phyloP scores from a whole-genome alignment of 495 filamentous ascomycete species.

The Parachaetomium inaequale region DNA sequence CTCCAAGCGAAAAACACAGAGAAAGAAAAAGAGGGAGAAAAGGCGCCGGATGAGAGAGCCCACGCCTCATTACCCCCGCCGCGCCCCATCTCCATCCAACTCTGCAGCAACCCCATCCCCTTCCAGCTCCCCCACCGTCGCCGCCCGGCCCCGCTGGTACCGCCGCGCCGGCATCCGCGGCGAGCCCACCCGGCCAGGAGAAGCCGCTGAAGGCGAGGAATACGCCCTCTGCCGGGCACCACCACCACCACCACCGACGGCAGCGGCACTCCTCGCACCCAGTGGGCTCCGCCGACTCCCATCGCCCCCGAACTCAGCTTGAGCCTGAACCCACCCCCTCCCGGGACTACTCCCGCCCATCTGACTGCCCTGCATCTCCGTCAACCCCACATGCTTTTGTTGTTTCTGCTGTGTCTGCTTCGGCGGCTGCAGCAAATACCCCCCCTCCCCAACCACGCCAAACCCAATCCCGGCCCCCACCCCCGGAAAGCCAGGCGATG shows the following conservation, averaged over 20 bases:
- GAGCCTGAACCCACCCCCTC: not conserved
- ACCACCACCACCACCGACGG: not conserved
- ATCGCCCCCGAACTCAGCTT: not conserved
- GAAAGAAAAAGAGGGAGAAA: not conserved
- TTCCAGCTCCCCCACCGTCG: not conserved
- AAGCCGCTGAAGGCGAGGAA: not conserved
- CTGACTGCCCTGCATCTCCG: not conserved
- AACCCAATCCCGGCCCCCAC: not conserved
- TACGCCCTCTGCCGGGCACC: not conserved
- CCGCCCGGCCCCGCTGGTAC: not conserved
- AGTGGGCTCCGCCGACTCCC: not conserved
- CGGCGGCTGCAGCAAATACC: not conserved
- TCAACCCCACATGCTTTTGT: no score
- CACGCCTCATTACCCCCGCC: not conserved
- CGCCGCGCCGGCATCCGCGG: not conserved
- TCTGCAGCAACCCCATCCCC: not conserved
- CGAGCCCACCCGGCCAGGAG: not conserved
- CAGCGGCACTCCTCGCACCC: not conserved
- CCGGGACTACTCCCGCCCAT: not conserved
- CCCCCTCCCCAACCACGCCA: not conserved
- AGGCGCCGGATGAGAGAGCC: not conserved
- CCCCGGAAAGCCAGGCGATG: not conserved
- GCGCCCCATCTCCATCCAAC: not conserved
- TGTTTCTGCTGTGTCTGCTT: no score
- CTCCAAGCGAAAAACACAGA: no score